Percentiles rank a stretch among this genome's conserved stretches.
These are phyloP conservation scores for Tuber microsphaerosporum DNA, from an alignment of 495 filamentous ascomycete species.

Conservation along the genomic window DNA sequence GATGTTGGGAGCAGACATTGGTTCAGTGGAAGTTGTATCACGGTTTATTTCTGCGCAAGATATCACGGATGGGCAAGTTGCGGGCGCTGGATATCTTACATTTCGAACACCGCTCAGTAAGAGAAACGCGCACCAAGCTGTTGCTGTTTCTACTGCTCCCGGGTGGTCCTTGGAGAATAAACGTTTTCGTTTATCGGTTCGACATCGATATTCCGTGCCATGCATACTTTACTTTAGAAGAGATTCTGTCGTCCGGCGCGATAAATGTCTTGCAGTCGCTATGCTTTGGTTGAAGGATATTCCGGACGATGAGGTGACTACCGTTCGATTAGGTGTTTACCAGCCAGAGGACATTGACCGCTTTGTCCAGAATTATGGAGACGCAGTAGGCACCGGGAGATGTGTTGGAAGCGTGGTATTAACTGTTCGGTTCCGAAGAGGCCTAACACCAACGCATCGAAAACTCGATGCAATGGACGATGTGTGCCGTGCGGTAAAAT, in stretches of 20 bases:
- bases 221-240: constrained; percentile 57
- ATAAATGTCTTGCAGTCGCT: constrained; percentile 55
- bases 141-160: neutral
- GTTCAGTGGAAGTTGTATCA: constrained; percentile 54
- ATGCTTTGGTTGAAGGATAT: constrained; percentile 62
- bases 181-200: constrained; percentile 47
- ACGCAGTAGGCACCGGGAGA: neutral
- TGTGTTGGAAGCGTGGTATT: constrained; percentile 25
- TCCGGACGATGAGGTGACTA: constrained; percentile 55
- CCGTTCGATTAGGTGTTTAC: constrained; percentile 51
- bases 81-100: constrained; percentile 26
- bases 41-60: constrained; percentile 34
- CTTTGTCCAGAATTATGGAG: constrained; percentile 34
- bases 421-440: constrained; percentile 27
- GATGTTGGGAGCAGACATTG: constrained; percentile 60
- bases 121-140: constrained; percentile 18
- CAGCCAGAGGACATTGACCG: constrained; percentile 27
- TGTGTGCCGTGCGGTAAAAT: neutral
- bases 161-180: constrained; percentile 24
- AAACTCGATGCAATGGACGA: constrained; percentile 2
- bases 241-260: constrained; percentile 47
- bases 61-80: constrained; percentile 32
- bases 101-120: constrained; percentile 29
- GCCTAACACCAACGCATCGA: constrained; percentile 23
- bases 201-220: constrained; percentile 55